Conservation (phyloP, 202 grass and related monocot genomes). For the Dendrocalamus latiflorus region DNA sequence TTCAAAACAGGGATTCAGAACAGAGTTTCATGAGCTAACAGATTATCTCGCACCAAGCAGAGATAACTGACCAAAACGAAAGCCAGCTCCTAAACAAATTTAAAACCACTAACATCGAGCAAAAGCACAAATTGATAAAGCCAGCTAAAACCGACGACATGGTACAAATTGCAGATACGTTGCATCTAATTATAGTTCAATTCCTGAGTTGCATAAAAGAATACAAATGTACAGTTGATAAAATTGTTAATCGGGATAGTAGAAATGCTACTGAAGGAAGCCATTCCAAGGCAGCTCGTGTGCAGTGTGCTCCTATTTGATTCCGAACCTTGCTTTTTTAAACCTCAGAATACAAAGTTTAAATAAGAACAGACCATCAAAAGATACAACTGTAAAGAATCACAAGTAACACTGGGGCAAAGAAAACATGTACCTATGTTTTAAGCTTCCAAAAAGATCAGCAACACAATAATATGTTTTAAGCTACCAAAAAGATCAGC, state of each 20-base stretch:
- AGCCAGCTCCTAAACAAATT: no score
- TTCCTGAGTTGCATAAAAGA: neutral
- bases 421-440: neutral
- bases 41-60: no score
- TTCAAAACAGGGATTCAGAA: no score
- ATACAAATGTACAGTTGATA: neutral
- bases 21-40: no score
- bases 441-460: neutral
- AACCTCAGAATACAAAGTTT: neutral
- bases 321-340: neutral
- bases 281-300: neutral
- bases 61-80: no score
- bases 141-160: no score
- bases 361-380: neutral
- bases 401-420: neutral
- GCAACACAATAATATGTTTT: neutral
- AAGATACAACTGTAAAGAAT: neutral
- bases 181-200: neutral
- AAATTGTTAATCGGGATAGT: neutral
- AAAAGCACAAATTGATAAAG: no score
- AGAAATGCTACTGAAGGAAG: neutral
- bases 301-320: neutral
- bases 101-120: neutral
- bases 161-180: neutral
- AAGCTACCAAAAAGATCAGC: neutral